phyloP scores from a whole-genome alignment of 768 basidiomycete genomes.

The Rickenella mellea region DNA sequence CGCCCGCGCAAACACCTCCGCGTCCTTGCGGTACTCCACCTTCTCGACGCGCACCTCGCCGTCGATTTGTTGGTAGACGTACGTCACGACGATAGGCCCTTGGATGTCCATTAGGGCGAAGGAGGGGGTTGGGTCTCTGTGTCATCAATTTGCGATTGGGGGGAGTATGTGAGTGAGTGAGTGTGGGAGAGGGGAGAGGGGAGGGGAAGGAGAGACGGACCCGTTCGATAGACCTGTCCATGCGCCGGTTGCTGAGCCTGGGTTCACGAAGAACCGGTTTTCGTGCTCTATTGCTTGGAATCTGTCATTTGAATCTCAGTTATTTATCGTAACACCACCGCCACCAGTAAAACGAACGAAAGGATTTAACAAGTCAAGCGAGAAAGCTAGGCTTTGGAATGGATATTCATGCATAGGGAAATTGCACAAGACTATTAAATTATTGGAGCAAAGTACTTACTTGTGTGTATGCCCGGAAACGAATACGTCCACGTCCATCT shows the following conservation, averaged over 20 bases:
- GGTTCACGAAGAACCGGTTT: slow-evolving; percentile 90
- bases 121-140: slow-evolving; percentile 80
- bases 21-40: slow-evolving; percentile 73
- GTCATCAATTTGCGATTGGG: not conserved
- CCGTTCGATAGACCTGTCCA: slow-evolving; percentile 74
- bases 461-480: slow-evolving; percentile 91
- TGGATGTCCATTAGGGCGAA: slow-evolving; percentile 98
- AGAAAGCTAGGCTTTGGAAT: not conserved
- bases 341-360: not conserved
- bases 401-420: slow-evolving; percentile 3
- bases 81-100: slow-evolving; percentile 93
- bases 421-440: not conserved
- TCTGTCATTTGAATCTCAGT: slow-evolving; percentile 26
- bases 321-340: not conserved
- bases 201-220: slow-evolving; percentile 27
- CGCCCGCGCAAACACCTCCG: slow-evolving; percentile 26
- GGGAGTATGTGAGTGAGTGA: slow-evolving; percentile 1
- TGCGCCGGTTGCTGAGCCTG: slow-evolving; percentile 90
- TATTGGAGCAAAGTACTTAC: slow-evolving; percentile 38
- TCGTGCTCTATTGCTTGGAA: slow-evolving; percentile 94
- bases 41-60: slow-evolving; percentile 92
- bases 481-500: slow-evolving; percentile 97
- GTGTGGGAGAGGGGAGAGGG: not conserved
- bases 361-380: not conserved
- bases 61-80: slow-evolving; percentile 91